Evolutionary conservation across 1,139 yeast species (phyloP).

Genomic region (Geotrichum candidum): DNA sequence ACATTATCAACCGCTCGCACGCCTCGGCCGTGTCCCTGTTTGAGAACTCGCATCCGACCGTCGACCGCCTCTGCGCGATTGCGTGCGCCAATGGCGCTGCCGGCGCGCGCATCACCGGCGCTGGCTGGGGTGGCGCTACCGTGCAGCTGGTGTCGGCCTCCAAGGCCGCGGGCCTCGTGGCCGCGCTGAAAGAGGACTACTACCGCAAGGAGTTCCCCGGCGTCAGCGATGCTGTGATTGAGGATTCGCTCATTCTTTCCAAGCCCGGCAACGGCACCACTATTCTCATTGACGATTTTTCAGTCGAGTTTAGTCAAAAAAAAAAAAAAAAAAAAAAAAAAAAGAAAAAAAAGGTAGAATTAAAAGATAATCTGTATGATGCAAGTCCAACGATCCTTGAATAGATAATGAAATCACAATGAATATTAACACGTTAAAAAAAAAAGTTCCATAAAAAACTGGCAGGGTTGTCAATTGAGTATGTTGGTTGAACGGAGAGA

Average conservation of each 20-base stretch:
- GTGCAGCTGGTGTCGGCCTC: slow-evolving; percentile 55
- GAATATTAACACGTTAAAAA: background rate
- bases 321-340: background rate
- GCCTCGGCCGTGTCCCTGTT: slow-evolving; percentile 44
- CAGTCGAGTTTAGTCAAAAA: background rate
- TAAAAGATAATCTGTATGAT: background rate
- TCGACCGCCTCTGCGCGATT: slow-evolving; percentile 48
- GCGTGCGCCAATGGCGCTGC: slow-evolving; percentile 53
- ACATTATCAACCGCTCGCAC: slow-evolving; percentile 56
- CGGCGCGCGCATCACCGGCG: slow-evolving; percentile 71
- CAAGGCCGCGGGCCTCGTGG: slow-evolving; percentile 41
- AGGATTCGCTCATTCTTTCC: slow-evolving; percentile 51
- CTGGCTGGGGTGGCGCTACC: slow-evolving; percentile 77
- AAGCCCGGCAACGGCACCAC: slow-evolving; percentile 59
- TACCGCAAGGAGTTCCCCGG: slow-evolving; percentile 47
- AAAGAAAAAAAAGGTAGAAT: background rate
- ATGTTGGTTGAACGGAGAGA: too few relatives aligned
- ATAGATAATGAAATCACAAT: background rate
- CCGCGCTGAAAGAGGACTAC: slow-evolving; percentile 46
- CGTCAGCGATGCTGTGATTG: slow-evolving; percentile 42
- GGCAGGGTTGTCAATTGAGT: too few relatives aligned
- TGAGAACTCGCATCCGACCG: slow-evolving; percentile 52
- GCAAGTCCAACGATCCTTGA: background rate
- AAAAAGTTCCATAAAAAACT: background rate
- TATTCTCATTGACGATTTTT: slow-evolving; percentile 27